A percentile compares a stretch with the other conserved stretches of the same genome.
phyloP scores from a whole-genome alignment of 2,329 filamentous ascomycete species.

The Akanthomyces uredinophilus region DNA sequence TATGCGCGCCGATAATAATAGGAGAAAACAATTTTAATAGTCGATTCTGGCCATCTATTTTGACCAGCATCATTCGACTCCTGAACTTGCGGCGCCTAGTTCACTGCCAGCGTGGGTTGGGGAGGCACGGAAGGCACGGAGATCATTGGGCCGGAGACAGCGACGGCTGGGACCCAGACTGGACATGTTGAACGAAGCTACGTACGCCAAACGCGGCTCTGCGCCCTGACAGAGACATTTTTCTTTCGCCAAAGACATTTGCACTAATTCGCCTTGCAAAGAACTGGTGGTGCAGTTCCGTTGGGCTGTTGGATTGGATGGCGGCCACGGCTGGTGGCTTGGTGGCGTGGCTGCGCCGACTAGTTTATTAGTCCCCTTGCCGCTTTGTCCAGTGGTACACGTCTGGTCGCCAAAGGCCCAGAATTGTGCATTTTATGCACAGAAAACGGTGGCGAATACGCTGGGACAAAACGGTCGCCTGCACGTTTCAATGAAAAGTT shows the following conservation, averaged over 20 bases:
- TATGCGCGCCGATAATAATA: not conserved
- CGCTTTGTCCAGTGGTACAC: not conserved
- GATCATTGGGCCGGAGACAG: not conserved
- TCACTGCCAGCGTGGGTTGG: not conserved
- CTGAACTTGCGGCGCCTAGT: not conserved
- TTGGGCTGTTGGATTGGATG: not conserved
- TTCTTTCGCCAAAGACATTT: not conserved
- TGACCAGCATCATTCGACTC: not conserved
- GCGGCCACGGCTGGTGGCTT: not conserved
- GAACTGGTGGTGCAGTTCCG: too few relatives aligned
- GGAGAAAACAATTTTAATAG: not conserved
- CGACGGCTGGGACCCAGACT: not conserved
- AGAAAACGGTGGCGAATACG: not conserved
- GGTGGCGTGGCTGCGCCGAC: not conserved
- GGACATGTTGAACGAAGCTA: not conserved
- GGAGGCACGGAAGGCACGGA: too few relatives aligned
- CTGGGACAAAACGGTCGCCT: not conserved
- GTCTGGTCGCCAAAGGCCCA: not conserved
- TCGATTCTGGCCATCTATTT: not conserved
- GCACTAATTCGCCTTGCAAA: too few relatives aligned
- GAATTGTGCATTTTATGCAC: not conserved
- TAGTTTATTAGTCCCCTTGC: not conserved
- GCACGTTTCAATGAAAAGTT: not conserved
- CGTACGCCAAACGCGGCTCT: conserved; percentile 2
- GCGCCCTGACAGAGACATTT: not conserved